phyloP scores from a whole-genome alignment of 2,329 filamentous ascomycete species.

The Neofusicoccum umdonicola region DNA sequence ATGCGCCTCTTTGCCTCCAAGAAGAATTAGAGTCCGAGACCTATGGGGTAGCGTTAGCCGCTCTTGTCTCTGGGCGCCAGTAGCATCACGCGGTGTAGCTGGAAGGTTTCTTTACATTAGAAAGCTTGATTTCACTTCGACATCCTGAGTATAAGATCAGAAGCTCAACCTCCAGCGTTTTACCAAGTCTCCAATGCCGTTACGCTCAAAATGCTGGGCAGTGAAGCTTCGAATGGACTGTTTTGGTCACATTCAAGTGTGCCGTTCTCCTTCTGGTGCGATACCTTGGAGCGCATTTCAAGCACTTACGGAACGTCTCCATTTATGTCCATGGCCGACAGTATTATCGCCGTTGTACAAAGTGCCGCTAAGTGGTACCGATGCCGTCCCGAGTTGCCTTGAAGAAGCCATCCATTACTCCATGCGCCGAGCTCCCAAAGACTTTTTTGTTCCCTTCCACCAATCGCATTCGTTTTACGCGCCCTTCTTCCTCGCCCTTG shows the following conservation, averaged over 20 bases:
- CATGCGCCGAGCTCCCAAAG: conserved; percentile 4
- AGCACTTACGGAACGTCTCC: neutral
- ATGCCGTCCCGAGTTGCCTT: neutral
- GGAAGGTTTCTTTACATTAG: too few species aligned
- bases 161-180: too few species aligned
- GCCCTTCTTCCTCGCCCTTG: conserved; percentile 59
- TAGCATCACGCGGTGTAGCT: too few species aligned
- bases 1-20: too few species aligned
- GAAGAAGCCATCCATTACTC: conserved; percentile 14
- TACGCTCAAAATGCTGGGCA: too few species aligned
- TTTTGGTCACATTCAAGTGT: neutral
- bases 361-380: neutral
- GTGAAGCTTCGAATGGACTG: too few species aligned
- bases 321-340: neutral
- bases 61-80: too few species aligned
- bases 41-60: too few species aligned
- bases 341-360: neutral
- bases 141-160: too few species aligned
- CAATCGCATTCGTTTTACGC: neutral
- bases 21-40: too few species aligned
- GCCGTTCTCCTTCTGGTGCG: neutral
- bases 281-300: neutral
- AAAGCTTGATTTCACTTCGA: too few species aligned
- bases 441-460: neutral
- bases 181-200: too few species aligned